Base-by-base conservation (phyloP, 1,284 basidiomycete genomes). In the Melampsora occidentalis region DNA sequence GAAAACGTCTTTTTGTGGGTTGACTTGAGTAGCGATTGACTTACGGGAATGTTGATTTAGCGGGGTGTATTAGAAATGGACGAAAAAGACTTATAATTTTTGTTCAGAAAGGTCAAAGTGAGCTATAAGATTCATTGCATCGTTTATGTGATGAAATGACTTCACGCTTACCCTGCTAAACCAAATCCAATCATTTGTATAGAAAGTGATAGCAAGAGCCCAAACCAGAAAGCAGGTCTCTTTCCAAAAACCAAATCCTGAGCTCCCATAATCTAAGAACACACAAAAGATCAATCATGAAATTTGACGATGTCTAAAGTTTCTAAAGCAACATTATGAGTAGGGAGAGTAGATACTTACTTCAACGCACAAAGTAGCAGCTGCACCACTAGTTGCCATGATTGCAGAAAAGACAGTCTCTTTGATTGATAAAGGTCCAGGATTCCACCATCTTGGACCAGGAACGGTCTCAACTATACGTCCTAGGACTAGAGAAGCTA, bases 131-230 rank as follows among this genome's bases (percentile, higher is more conserved):
- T 39, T 39, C 35, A 39, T 39, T 39, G 62, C 25, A 28, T 20
- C 20, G 31, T n/a, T 25, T 61, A 49, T 28, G 20, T 46, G 9
- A 14, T 22, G 57, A 28, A 61, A 39, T 39, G 35, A 61, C 46
- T 53, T 59, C 2, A 18, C 20, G 16, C 51, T 28, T 53, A 73
- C 71, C 72, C 72, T n/a, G 72, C 72, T 64, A 63, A 69, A 48
- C 72, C 66, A 57, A 67, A 76, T 49, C 66, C 72, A 42, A 76
- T 76, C 46, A 76, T 14, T 33, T 76, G 72, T 28, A 49, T 63
- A 64, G 64, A 67, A 20, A 76, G 16, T 53, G 67, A 67, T 16
- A 75, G 48, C 2, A 62, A 33, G n/a, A 75, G 53, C 6, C 64
- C 68, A 25, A 46, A 33, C 53, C 39, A 57, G 16, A 68, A 68